These are phyloP conservation scores for Phaffomyces opuntiae DNA, from an alignment of 805 yeast species.

Conservation along the genomic window DNA sequence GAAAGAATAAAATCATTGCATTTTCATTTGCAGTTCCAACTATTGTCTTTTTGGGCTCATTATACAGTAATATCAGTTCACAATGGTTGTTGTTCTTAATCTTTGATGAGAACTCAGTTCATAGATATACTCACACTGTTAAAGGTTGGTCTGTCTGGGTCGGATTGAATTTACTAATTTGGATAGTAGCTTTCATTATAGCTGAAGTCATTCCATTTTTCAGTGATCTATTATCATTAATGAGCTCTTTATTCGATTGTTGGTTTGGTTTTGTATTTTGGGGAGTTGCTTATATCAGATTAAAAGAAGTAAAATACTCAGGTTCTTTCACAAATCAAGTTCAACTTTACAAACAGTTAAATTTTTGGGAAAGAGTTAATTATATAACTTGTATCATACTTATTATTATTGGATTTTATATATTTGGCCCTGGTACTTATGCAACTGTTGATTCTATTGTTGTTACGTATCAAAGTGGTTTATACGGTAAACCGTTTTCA, in stretches of 20 bases:
- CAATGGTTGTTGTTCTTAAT: constrained; percentile 43
- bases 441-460: constrained; percentile 50
- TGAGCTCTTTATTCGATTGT: constrained; percentile 58
- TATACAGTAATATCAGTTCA: constrained; percentile 48
- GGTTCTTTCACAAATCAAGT: constrained; percentile 20
- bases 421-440: constrained; percentile 54
- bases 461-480: constrained; percentile 39
- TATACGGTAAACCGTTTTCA: constrained; percentile 45
- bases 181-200: constrained; percentile 50
- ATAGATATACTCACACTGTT: constrained; percentile 40
- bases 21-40: constrained; percentile 60
- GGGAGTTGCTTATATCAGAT: constrained; percentile 49
- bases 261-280: constrained; percentile 62
- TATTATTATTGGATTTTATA: constrained; percentile 42
- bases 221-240: constrained; percentile 46
- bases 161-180: constrained; percentile 33
- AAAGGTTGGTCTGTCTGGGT: constrained; percentile 50
- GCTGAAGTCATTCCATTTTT: constrained; percentile 64
- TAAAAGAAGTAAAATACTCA: constrained; percentile 30
- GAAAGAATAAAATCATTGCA: constrained; percentile 43
- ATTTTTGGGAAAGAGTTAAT: constrained; percentile 29
- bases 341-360: constrained; percentile 25
- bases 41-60: constrained; percentile 45
- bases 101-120: constrained; percentile 35
- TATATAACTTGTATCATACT: constrained; percentile 30